A percentile compares a stretch with the other conserved stretches of the same genome.
Evolutionary conservation across 192 early-diverging fungal genomes (phyloP).

Genomic region (Rhizophagus clarus): DNA sequence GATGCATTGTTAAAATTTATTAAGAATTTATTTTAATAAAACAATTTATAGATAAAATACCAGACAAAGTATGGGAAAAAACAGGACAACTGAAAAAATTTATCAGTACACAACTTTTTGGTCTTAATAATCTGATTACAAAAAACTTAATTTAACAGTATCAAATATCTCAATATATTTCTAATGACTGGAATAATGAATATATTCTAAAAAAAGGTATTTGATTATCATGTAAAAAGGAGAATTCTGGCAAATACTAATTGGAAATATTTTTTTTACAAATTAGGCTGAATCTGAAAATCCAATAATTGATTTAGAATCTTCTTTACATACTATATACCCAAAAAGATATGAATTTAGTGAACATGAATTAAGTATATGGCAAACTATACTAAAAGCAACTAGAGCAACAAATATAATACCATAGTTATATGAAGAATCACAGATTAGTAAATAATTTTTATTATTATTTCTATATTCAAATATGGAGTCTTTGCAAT

Average conservation of each 20-base stretch:
- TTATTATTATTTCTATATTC: no score
- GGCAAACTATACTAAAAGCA: neutral
- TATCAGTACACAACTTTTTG: neutral
- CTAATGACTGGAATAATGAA: neutral
- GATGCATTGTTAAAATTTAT: slow-evolving; percentile 4
- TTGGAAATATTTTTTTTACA: no score
- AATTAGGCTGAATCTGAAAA: no score
- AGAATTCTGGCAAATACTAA: no score
- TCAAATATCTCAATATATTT: neutral
- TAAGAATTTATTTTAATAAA: neutral
- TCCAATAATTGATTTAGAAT: no score
- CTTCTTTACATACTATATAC: no score
- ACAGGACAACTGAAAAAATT: neutral
- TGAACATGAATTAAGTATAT: no score
- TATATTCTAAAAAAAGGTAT: neutral
- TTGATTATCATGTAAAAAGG: no score
- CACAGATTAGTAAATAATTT: neutral
- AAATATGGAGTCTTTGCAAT: no score
- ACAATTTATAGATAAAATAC: neutral
- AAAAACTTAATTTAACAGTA: slow-evolving; percentile 2
- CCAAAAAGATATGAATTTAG: no score
- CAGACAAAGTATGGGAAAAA: neutral
- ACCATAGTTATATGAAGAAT: neutral
- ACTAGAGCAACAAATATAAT: neutral
- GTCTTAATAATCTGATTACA: neutral